A percentile compares a stretch with the other conserved stretches of the same genome.
These are phyloP conservation scores for Phytophthora sp. DNA, from an alignment of 352 stramenopile species.

Conservation along the genomic window DNA sequence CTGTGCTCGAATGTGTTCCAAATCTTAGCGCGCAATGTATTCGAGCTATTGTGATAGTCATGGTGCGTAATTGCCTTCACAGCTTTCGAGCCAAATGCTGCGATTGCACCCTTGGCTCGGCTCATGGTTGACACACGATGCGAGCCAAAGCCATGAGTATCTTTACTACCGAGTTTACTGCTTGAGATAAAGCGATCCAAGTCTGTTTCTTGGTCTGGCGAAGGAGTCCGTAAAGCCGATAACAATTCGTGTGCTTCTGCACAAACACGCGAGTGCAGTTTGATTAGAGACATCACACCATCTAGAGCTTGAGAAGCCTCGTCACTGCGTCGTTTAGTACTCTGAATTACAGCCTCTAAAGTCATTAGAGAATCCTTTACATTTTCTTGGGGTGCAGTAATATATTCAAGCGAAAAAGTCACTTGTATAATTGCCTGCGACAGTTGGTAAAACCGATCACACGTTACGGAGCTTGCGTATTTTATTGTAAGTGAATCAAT, in stretches of 20 bases:
- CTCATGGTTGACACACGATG: slow-evolving; percentile 9
- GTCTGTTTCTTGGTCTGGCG: slow-evolving; percentile 4
- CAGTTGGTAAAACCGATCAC: slow-evolving; percentile 48
- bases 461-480: slow-evolving; percentile 31
- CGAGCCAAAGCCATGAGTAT: background rate
- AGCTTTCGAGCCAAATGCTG: slow-evolving; percentile 16
- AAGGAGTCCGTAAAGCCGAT: background rate
- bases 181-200: slow-evolving; percentile 24
- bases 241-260: slow-evolving; percentile 37
- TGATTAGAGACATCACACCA: slow-evolving; percentile 37
- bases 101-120: slow-evolving; percentile 33
- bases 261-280: slow-evolving; percentile 48
- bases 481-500: slow-evolving; percentile 37
- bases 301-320: slow-evolving; percentile 38
- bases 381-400: slow-evolving; percentile 1
- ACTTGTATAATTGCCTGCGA: slow-evolving; percentile 30
- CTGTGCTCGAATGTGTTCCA: slow-evolving; percentile 61
- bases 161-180: slow-evolving; percentile 9
- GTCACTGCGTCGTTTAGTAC: slow-evolving; percentile 42
- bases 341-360: slow-evolving; percentile 21
- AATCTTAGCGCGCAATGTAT: slow-evolving; percentile 36
- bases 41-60: slow-evolving; percentile 25
- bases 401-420: slow-evolving; percentile 7
- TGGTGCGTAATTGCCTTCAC: slow-evolving; percentile 23
- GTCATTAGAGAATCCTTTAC: background rate